Evolutionary conservation across 164 flowering plant genomes (phyloP), one percentile per base, ranked within the genome.

Genomic region (Malania oleifera): DNA sequence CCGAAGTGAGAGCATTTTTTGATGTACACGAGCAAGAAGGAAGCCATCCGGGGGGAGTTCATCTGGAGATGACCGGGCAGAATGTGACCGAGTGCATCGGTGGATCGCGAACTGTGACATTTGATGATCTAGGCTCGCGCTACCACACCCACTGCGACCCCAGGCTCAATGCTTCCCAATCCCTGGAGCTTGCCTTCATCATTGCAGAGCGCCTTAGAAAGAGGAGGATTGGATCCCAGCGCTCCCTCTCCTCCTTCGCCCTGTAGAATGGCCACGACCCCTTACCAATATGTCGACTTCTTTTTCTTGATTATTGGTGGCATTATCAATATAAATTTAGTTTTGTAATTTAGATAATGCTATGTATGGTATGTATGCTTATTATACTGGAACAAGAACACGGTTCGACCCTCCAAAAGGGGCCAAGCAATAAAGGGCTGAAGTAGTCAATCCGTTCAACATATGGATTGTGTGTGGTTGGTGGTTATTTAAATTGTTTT

Each of bases 131-230:
- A 56, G 63, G 89, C 77, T 87, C 87, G 0, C 90, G 95, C 46
- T 90, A 90, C 79, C 90, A 90, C 80, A 89, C 96, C 27, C 97
- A 89, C 70, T 89, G 97, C 56, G 97, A 89, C 68, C 95, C 97
- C 1, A 77, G 97, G 63, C 92, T 90, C 45, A 90, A 90, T 56
- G 95, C 97, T n/a, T 90, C 97, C 39, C 97, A 90, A 53, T 80
- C 97, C 26, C 86, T 90, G 0, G 95, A 90, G 76, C 97, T 90
- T 17, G 84, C 97, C 31, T 90, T 90, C 77, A 82, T 85, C 64
- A 84, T 90, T 1, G 90, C 97, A 0, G 95, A 90, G 70, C 80
- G 97, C 20, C 91, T 90, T 12, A 69, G 95, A 54, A 83, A 73
- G 79, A 74, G 83, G 54, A 80, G 97, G 70, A 81, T 85, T 45